These are phyloP conservation scores for Penicillium verrucosum DNA, from an alignment of 2,329 filamentous ascomycete genomes.

Conservation along the genomic window DNA sequence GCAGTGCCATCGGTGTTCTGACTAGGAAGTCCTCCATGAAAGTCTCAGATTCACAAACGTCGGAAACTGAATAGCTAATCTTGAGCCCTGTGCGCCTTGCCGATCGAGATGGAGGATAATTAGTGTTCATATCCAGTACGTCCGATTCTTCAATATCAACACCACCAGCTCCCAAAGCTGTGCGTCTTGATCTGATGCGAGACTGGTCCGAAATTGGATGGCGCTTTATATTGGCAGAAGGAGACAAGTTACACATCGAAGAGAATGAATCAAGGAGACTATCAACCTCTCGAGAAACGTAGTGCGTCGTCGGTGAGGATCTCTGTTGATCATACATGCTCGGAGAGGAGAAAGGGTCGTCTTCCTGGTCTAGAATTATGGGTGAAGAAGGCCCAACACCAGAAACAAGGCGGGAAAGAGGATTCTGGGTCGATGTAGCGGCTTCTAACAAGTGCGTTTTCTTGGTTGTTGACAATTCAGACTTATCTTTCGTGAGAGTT, in stretches of 20 bases:
- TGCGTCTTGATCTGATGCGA: constrained; percentile 9
- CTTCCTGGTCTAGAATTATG: constrained; percentile 9
- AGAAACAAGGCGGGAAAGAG: constrained; percentile 4
- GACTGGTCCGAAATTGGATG: constrained; percentile 15
- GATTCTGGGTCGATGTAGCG: constrained; percentile 17
- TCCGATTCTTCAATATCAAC: constrained; percentile 14
- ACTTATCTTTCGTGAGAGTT: constrained; percentile 37
- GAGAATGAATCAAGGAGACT: constrained; percentile 28
- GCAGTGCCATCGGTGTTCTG: not conserved
- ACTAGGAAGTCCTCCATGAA: not conserved
- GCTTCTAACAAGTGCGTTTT: constrained; percentile 31
- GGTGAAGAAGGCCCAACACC: constrained; percentile 3
- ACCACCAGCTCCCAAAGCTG: constrained; percentile 3
- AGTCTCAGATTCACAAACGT: not conserved
- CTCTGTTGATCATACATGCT: constrained; percentile 18
- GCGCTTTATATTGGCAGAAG: constrained; percentile 20
- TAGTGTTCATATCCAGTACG: not conserved
- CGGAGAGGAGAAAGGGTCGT: constrained; percentile 12
- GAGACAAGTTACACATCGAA: constrained; percentile 20
- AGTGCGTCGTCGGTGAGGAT: not conserved
- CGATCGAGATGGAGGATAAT: constrained; percentile 1
- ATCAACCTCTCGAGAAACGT: constrained; percentile 20
- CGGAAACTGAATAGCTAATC: constrained; percentile 27
- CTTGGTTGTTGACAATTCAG: constrained; percentile 29
- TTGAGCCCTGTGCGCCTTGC: constrained; percentile 10